Evolutionary conservation across 208 protist species (phyloP).

Genomic region (Lotmaria passim): DNA sequence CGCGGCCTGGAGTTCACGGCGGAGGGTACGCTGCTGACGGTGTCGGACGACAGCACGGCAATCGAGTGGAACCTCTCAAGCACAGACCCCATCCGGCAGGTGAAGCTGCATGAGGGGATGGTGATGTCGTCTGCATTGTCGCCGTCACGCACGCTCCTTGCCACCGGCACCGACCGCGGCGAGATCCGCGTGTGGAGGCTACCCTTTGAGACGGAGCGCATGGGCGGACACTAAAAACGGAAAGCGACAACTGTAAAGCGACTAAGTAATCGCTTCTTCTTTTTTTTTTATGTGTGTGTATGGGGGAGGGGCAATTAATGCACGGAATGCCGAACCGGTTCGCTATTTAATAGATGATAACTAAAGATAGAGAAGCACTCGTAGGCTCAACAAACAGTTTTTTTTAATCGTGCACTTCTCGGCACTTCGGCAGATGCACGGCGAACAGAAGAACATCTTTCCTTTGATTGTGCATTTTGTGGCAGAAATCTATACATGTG

Average conservation of each 20-base stretch:
- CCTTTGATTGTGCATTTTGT: too few species aligned
- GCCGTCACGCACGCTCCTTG: constrained; percentile 43
- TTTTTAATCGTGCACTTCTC: too few species aligned
- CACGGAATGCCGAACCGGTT: too few species aligned
- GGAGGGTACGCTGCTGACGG: constrained; percentile 64
- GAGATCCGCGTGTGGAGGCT: constrained; percentile 77
- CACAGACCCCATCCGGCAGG: constrained; percentile 60
- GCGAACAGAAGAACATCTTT: too few species aligned
- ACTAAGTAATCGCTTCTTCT: not conserved
- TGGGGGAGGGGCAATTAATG: too few species aligned
- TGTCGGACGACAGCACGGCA: constrained; percentile 81
- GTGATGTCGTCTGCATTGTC: constrained; percentile 82
- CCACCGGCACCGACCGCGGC: constrained; percentile 78
- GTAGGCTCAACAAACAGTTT: too few species aligned
- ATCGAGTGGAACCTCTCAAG: constrained; percentile 70
- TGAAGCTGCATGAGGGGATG: constrained; percentile 78
- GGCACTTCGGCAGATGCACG: too few species aligned
- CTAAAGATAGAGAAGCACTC: too few species aligned
- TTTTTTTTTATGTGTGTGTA: not conserved
- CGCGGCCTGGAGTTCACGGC: constrained; percentile 76
- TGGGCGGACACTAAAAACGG: constrained; percentile 17
- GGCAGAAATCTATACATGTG: too few species aligned
- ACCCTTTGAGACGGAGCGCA: constrained; percentile 70
- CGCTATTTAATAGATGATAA: too few species aligned
- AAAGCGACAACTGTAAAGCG: not conserved